A percentile compares a stretch with the other conserved stretches of the same genome.
Conservation (phyloP, 441 rosid genomes). For the Viola pubescens region DNA sequence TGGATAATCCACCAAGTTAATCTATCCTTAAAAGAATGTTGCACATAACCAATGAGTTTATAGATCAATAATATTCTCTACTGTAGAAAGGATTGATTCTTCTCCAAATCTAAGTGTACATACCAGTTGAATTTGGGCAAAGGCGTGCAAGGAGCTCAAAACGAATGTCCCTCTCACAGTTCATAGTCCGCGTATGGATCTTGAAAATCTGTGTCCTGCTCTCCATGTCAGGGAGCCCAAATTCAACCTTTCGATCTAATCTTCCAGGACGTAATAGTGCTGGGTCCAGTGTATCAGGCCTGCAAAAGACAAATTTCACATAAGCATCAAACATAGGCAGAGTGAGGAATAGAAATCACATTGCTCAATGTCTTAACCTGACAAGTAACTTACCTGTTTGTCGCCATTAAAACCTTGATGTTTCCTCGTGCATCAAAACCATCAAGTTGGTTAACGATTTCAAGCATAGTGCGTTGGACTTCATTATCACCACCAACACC, state of each 20-base stretch:
- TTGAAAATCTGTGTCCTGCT: conserved; percentile 88
- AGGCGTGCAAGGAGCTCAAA: conserved; percentile 92
- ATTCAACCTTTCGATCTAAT: conserved; percentile 91
- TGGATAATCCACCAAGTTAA: too few relatives aligned
- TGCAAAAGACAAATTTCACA: conserved; percentile 18
- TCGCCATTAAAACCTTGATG: conserved; percentile 95
- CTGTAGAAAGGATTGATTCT: too few relatives aligned
- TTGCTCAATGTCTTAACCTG: too few relatives aligned
- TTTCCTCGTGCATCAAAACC: conserved; percentile 98
- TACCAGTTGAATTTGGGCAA: conserved; percentile 94
- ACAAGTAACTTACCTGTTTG: conserved; percentile 54
- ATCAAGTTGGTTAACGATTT: conserved; percentile 95
- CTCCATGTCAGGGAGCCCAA: conserved; percentile 92
- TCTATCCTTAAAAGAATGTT: too few relatives aligned
- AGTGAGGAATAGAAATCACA: too few relatives aligned
- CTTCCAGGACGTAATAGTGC: conserved; percentile 90
- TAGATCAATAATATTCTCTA: too few relatives aligned
- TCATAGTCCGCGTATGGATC: conserved; percentile 94
- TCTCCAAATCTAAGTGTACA: neutral
- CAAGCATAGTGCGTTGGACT: conserved; percentile 98
- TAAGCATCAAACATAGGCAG: neutral
- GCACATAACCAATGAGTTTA: too few relatives aligned
- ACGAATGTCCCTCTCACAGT: conserved; percentile 82
- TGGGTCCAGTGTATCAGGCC: conserved; percentile 93
- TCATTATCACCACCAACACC: conserved; percentile 98